Evolutionary conservation across 257 asterid genomes (phyloP).

Genomic region (Solanum sitiens): DNA sequence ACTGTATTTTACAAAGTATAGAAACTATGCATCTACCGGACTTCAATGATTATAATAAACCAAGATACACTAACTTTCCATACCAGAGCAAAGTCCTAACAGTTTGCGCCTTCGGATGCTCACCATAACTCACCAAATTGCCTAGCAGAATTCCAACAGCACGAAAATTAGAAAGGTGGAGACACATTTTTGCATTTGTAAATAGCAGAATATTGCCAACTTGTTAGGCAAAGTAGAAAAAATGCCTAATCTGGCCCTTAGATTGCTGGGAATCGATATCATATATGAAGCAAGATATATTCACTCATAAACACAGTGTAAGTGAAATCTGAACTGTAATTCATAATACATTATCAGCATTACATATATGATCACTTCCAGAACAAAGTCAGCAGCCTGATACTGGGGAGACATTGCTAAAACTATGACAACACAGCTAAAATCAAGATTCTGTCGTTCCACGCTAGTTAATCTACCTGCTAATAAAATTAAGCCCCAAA

Average conservation of each 20-base stretch:
- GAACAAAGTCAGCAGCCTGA: not conserved
- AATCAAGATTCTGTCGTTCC: not conserved
- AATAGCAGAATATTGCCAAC: not conserved
- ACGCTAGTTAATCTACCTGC: not conserved
- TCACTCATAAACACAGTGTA: not conserved
- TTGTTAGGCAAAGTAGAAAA: not conserved
- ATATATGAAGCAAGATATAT: not conserved
- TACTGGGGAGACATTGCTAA: not conserved
- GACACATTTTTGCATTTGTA: not conserved
- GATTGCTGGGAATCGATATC: not conserved
- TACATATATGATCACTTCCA: not conserved
- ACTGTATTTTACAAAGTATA: not conserved
- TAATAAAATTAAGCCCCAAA: not conserved
- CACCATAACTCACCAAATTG: conserved; percentile 49
- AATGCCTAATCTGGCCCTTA: not conserved
- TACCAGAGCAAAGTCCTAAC: conserved; percentile 65
- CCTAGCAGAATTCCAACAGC: conserved; percentile 12
- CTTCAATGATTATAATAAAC: not conserved
- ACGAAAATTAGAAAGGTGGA: not conserved
- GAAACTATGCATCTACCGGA: not conserved
- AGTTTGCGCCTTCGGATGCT: conserved; percentile 81
- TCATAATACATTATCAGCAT: not conserved
- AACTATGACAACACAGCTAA: not conserved
- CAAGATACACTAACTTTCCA: not conserved
- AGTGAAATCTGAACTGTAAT: not conserved